Evolutionary conservation across 2,329 filamentous ascomycete genomes (phyloP).

Genomic region (Calonectria fujianensis): DNA sequence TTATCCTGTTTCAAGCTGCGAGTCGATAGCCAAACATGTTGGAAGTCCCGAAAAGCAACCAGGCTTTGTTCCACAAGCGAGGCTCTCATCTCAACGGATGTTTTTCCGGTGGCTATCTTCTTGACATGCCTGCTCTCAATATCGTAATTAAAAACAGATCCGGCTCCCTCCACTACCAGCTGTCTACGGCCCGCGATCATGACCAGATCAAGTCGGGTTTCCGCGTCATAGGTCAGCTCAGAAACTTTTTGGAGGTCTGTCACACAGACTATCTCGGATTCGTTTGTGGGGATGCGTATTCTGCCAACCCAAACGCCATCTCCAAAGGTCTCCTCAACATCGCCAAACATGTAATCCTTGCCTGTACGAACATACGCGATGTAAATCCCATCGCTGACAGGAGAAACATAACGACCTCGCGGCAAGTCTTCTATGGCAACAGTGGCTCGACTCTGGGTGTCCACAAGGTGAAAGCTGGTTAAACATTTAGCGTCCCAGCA

Average conservation of each 20-base stretch:
- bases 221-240: too few species aligned
- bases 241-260: too few species aligned
- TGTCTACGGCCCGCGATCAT: too few species aligned
- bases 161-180: too few species aligned
- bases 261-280: too few species aligned
- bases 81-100: slow-evolving; percentile 9
- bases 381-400: not conserved
- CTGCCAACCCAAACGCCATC: slow-evolving; percentile 11
- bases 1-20: too few species aligned
- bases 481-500: not conserved
- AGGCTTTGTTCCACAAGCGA: too few species aligned
- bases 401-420: not conserved
- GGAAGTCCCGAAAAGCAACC: slow-evolving; percentile 18
- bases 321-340: slow-evolving; percentile 23
- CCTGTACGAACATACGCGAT: not conserved
- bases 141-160: too few species aligned
- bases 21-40: slow-evolving; percentile 18
- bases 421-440: not conserved
- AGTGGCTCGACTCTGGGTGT: too few species aligned
- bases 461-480: too few species aligned
- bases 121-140: not conserved
- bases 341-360: slow-evolving; percentile 26
- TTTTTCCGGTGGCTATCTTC: not conserved
- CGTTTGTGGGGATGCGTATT: too few species aligned
- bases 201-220: too few species aligned